Conservation (phyloP, 257 asterid species). For the Jasminum sambac region DNA sequence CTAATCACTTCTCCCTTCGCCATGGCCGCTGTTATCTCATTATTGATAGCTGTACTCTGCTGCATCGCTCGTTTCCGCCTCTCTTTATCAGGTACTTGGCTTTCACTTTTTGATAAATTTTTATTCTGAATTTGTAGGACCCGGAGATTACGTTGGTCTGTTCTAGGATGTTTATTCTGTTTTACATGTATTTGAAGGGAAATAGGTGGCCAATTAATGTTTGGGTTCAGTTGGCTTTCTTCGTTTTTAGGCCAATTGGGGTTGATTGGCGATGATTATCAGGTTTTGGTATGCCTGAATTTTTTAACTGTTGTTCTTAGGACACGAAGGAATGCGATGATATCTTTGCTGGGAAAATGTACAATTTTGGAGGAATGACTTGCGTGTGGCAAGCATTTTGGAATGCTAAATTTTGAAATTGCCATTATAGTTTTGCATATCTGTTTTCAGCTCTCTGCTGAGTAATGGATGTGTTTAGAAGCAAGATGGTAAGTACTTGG, state of each 20-base stretch:
- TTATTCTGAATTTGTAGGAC: neutral
- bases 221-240: neutral
- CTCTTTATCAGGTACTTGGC: constrained; percentile 50
- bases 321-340: neutral
- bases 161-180: neutral
- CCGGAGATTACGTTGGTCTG: constrained; percentile 1
- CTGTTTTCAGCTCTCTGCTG: neutral
- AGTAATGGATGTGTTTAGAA: neutral
- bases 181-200: neutral
- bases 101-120: neutral
- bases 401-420: constrained; percentile 3
- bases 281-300: neutral
- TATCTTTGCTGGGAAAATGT: neutral
- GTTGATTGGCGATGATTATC: neutral
- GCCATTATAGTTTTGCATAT: constrained; percentile 10
- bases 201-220: neutral
- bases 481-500: neutral
- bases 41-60: constrained; percentile 37
- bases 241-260: neutral
- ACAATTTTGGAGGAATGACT: neutral
- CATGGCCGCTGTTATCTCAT: constrained; percentile 52
- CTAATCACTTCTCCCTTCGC: constrained; percentile 25
- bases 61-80: constrained; percentile 38
- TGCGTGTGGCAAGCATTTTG: neutral
- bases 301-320: neutral